Evolutionary conservation across 768 basidiomycete species (phyloP).

Genomic region (Tricholoma flavovirens): DNA sequence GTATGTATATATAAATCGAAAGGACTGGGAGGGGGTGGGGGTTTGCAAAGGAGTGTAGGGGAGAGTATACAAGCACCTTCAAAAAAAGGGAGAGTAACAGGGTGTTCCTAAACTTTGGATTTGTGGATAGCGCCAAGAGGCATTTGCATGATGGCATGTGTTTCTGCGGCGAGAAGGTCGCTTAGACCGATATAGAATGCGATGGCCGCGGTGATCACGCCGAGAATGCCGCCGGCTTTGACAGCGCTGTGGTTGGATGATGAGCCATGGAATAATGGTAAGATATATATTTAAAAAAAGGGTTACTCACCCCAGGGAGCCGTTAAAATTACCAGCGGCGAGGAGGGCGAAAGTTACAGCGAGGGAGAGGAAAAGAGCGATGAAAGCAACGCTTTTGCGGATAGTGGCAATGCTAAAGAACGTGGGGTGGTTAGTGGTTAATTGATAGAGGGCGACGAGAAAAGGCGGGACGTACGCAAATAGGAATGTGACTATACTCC

Average conservation of each 20-base stretch:
- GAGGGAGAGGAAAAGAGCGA: conserved; percentile 32
- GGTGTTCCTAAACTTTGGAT: background rate
- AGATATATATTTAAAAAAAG: too few species aligned
- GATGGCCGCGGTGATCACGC: conserved; percentile 39
- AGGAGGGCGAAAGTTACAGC: conserved; percentile 37
- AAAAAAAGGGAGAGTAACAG: too few species aligned
- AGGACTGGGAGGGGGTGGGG: too few species aligned
- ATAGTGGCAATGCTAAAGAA: conserved; percentile 32
- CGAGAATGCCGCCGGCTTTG: conserved; percentile 41
- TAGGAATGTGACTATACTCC: conserved; percentile 69
- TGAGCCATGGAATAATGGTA: too few species aligned
- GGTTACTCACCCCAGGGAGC: conserved; percentile 20
- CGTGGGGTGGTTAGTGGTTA: background rate
- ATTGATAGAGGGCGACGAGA: background rate
- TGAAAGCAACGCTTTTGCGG: conserved; percentile 35
- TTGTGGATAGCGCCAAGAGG: conserved; percentile 28
- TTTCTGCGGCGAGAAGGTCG: conserved; percentile 38
- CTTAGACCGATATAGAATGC: conserved; percentile 45
- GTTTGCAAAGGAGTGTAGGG: background rate
- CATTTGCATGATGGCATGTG: conserved; percentile 29
- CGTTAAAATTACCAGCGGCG: conserved; percentile 32
- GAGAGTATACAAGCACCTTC: background rate
- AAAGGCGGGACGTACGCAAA: conserved; percentile 46
- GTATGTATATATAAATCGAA: too few species aligned
- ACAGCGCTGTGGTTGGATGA: conserved; percentile 16